Evolutionary conservation across 2,329 filamentous ascomycete genomes (phyloP).

Genomic region (Chrysosporium queenslandicum): DNA sequence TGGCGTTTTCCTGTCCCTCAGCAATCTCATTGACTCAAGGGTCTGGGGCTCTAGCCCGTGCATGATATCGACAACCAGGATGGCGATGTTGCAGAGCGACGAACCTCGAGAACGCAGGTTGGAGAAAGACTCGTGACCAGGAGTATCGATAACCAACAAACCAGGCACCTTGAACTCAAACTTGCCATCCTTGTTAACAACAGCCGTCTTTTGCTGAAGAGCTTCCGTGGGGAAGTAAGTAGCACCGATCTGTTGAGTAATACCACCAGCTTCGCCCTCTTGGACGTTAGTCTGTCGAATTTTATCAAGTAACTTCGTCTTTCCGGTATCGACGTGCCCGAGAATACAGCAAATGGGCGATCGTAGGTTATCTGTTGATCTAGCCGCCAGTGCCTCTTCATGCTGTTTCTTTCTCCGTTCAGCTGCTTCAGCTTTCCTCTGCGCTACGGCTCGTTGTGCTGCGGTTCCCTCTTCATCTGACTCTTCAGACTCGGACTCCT

Average conservation of each 20-base stretch:
- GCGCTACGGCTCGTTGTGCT: constrained; percentile 59
- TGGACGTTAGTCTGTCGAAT: constrained; percentile 97
- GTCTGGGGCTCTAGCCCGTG: constrained; percentile 97
- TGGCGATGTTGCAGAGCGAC: constrained; percentile 97
- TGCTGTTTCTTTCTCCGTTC: constrained; percentile 82
- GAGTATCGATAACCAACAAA: constrained; percentile 93
- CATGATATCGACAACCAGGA: constrained; percentile 98
- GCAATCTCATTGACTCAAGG: constrained; percentile 88
- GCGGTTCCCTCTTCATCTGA: constrained; percentile 53
- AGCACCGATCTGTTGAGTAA: constrained; percentile 98
- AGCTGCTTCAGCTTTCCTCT: constrained; percentile 78
- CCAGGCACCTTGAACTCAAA: constrained; percentile 98
- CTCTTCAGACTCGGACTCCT: constrained; percentile 47
- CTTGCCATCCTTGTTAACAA: constrained; percentile 78
- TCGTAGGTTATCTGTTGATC: constrained; percentile 86
- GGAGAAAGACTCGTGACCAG: constrained; percentile 99
- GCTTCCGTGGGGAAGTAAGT: constrained; percentile 97
- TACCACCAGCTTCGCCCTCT: constrained; percentile 97
- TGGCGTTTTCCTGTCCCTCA: constrained; percentile 87
- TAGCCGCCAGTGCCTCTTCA: constrained; percentile 79
- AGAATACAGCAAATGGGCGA: constrained; percentile 99
- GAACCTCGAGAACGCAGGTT: constrained; percentile 95
- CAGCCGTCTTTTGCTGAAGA: constrained; percentile 79
- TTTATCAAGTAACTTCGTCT: constrained; percentile 98
- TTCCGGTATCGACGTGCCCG: constrained; percentile 98